Evolutionary conservation across 2,329 filamentous ascomycete species (phyloP).

Genomic region (Escovopsis sp.): DNA sequence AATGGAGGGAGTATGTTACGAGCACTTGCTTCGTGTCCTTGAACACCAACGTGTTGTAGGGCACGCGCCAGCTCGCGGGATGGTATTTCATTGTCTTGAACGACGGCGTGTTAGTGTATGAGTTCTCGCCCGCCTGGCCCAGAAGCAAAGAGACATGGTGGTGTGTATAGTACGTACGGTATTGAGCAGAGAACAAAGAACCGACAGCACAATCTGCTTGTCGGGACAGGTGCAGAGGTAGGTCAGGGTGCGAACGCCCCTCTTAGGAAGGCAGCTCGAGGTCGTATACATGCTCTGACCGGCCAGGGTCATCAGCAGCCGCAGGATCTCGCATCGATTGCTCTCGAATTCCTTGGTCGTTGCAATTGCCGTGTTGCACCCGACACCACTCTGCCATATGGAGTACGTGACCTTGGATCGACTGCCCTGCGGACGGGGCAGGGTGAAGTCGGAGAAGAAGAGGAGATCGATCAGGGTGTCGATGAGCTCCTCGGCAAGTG

Average conservation of each 20-base stretch:
- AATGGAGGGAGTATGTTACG: slow-evolving; percentile 81
- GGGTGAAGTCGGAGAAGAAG: slow-evolving; percentile 82
- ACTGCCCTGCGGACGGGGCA: slow-evolving; percentile 55
- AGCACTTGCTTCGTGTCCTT: slow-evolving; percentile 82
- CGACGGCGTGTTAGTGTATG: background rate
- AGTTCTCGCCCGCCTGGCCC: too few species aligned
- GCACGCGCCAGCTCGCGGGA: slow-evolving; percentile 81
- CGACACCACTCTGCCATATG: slow-evolving; percentile 97
- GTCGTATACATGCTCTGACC: slow-evolving; percentile 92
- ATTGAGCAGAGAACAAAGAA: slow-evolving; percentile 86
- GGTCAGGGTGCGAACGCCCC: slow-evolving; percentile 71
- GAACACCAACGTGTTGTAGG: slow-evolving; percentile 84
- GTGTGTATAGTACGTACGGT: slow-evolving; percentile 44
- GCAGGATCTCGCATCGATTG: slow-evolving; percentile 80
- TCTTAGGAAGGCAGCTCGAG: slow-evolving; percentile 61
- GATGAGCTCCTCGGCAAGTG: slow-evolving; percentile 81
- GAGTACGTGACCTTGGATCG: slow-evolving; percentile 77
- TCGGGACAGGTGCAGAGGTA: slow-evolving; percentile 80
- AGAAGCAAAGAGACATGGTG: background rate
- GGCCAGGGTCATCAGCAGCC: slow-evolving; percentile 70
- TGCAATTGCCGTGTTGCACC: slow-evolving; percentile 77
- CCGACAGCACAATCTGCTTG: slow-evolving; percentile 79
- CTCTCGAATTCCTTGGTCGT: slow-evolving; percentile 87
- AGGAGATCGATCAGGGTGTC: slow-evolving; percentile 79
- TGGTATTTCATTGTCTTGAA: slow-evolving; percentile 83